Base-by-base conservation (phyloP, 495 filamentous ascomycete species). In the Penicillium soppii region DNA sequence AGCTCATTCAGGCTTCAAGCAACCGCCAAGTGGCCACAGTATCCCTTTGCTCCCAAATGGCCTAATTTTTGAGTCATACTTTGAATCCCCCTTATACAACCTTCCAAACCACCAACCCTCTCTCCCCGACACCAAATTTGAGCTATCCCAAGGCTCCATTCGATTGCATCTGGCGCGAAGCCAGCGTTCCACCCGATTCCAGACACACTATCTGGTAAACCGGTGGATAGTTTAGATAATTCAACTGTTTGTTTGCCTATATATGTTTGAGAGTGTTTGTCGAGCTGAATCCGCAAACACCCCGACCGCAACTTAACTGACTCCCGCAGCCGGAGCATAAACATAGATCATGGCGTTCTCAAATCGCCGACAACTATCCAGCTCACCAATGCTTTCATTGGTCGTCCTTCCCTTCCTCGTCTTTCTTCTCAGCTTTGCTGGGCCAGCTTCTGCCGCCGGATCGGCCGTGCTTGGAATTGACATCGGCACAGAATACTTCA, bases 401-500 rank as follows among this genome's bases (percentile, higher is more conserved):
- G 39, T 69, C 1, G 41, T 74, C 37, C 52, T 75, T 5, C 71
- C 70, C 3, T 71, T 82, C 49, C 63, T 85, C 19, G 59, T 79
- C 17, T 76, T 84, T 50, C 63, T 86, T 37, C 64, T 83, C 50
- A 70, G 82, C 40, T 79, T 87, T 49, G 69, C 77, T n/a, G 70
- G 76, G 38, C 75, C 79, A 62, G 83, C 82, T 26, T 78, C 83
- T 12, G 80, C 82, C 51, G 79, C 77, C 42, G 76, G 78, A 25
- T 81, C 87, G 32, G 87, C 87, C 36, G 91, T 99, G 38, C 75
- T 99, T 16, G 94, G 94, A 30, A 79, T 99, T 56, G 94, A 99
- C 73, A 78, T 99, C 10, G 94, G 94, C 43, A 97, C 95, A 38
- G 91, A 95, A 72, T 97, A 96, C 71, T 86, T 99, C 66, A 99